Conservation (phyloP, 345 rosid genomes). For the Diplotaxis tenuifolia region DNA sequence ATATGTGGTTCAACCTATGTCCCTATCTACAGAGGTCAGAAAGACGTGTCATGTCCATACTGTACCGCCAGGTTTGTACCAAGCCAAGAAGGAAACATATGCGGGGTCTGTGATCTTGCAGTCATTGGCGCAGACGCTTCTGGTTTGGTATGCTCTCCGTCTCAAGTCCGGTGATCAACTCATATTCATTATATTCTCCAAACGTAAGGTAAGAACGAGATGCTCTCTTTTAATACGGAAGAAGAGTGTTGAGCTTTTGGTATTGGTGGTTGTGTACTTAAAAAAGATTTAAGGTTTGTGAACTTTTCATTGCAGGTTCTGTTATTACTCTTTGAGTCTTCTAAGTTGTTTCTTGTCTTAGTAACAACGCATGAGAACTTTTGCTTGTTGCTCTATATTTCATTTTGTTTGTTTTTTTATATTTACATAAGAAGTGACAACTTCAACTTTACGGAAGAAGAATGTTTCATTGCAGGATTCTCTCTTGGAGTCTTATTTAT, state of each 20-base stretch:
- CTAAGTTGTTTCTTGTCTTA: not conserved
- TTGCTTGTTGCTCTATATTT: not conserved
- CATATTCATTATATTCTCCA: slow-evolving; percentile 3
- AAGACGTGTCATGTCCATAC: slow-evolving; percentile 79
- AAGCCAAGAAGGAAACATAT: slow-evolving; percentile 64
- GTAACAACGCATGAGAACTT: not conserved
- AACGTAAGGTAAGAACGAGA: slow-evolving; percentile 1
- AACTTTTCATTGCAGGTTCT: not conserved
- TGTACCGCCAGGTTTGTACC: slow-evolving; percentile 82
- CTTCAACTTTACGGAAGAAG: not conserved
- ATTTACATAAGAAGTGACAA: not conserved
- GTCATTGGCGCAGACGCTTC: slow-evolving; percentile 92
- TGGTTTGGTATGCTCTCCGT: slow-evolving; percentile 84
- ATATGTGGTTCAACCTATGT: slow-evolving; percentile 87
- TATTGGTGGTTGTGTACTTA: not conserved
- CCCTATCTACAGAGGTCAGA: slow-evolving; percentile 91
- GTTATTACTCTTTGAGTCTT: not conserved
- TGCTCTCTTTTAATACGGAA: not conserved
- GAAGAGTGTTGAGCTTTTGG: not conserved
- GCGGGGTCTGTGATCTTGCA: slow-evolving; percentile 78
- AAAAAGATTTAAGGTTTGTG: not conserved
- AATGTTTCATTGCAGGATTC: not conserved
- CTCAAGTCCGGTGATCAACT: slow-evolving; percentile 60
- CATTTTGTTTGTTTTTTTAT: not conserved
- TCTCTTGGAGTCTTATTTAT: not conserved